Conservation (phyloP, 805 yeast species). For the Wickerhamomyces xylosicus region DNA sequence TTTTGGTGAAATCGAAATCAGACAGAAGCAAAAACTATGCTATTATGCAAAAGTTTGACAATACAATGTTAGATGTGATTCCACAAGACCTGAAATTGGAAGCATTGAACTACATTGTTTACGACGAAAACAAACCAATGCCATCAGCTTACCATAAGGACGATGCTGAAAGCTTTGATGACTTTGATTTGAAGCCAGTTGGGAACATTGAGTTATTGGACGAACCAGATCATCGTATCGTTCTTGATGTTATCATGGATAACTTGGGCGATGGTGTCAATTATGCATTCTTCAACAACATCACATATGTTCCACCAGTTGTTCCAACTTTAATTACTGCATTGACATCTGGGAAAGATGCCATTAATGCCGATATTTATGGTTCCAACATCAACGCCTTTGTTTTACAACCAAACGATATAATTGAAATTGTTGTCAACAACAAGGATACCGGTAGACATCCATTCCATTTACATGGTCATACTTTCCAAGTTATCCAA, state of each 20-base stretch:
- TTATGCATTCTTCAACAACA: slow-evolving; percentile 66
- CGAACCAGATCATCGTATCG: slow-evolving; percentile 53
- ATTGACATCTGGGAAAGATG: slow-evolving; percentile 46
- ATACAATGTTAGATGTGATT: slow-evolving; percentile 57
- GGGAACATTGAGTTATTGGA: slow-evolving; percentile 38
- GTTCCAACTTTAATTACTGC: slow-evolving; percentile 64
- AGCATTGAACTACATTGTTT: slow-evolving; percentile 45
- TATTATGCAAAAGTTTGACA: slow-evolving; percentile 52
- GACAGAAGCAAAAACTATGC: slow-evolving; percentile 38
- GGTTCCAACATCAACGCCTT: slow-evolving; percentile 34
- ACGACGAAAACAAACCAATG: slow-evolving; percentile 26
- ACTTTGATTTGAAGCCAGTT: slow-evolving; percentile 27
- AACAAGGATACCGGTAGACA: slow-evolving; percentile 75
- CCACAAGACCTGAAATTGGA: slow-evolving; percentile 48
- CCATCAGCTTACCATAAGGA: slow-evolving; percentile 18
- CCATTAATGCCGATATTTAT: slow-evolving; percentile 51
- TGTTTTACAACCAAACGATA: slow-evolving; percentile 19
- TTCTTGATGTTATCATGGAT: slow-evolving; percentile 51
- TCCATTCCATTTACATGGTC: slow-evolving; percentile 76
- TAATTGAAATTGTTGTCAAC: slow-evolving; percentile 67
- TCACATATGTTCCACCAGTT: slow-evolving; percentile 55
- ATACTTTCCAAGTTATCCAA: slow-evolving; percentile 51
- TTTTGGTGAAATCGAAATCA: slow-evolving; percentile 48
- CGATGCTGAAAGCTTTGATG: slow-evolving; percentile 18
- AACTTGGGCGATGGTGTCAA: slow-evolving; percentile 66